These are phyloP conservation scores for Huntiella bhutanensis DNA, from an alignment of 2,329 filamentous ascomycete species.

Conservation along the genomic window DNA sequence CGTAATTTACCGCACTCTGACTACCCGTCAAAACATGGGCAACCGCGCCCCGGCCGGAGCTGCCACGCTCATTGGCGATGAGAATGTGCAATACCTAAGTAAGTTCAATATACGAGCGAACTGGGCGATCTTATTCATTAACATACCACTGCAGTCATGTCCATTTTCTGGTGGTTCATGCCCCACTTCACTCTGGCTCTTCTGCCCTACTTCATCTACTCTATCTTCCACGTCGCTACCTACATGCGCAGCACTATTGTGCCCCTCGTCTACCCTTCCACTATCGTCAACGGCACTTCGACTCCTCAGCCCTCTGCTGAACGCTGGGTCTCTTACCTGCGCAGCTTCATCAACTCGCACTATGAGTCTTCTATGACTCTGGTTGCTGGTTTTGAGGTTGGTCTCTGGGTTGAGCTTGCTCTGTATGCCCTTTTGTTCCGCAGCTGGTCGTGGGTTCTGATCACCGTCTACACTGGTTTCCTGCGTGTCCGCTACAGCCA, in stretches of 20 bases:
- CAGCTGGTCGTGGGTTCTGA: conserved; percentile 75
- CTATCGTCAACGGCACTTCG: conserved; percentile 33
- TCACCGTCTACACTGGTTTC: conserved; percentile 76
- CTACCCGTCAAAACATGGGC: conserved; percentile 61
- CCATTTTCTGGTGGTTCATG: conserved; percentile 87
- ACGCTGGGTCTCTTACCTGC: conserved; percentile 49
- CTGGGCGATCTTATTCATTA: conserved; percentile 2
- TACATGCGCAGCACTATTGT: conserved; percentile 90
- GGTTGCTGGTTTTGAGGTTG: conserved; percentile 73
- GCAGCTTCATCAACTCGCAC: conserved; percentile 90
- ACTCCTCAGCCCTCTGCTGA: conserved; percentile 23
- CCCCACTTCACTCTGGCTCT: conserved; percentile 80
- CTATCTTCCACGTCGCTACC: conserved; percentile 92
- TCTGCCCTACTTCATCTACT: conserved; percentile 91
- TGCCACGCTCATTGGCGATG: conserved; percentile 56
- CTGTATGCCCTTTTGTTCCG: conserved; percentile 71
- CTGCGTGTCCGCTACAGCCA: conserved; percentile 77
- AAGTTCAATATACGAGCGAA: conserved; percentile 21
- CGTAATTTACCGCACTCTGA: conserved; percentile 94
- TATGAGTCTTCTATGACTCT: conserved; percentile 93
- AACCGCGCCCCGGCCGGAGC: conserved; percentile 39
- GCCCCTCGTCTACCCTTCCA: conserved; percentile 59
- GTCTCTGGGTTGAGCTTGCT: conserved; percentile 67
- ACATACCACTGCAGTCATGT: conserved; percentile 4
- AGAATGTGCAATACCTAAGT: conserved; percentile 97